Percentiles rank a stretch among this genome's conserved stretches.
Evolutionary conservation across 1,284 basidiomycete genomes (phyloP).

Genomic region (Papiliotrema laurentii): DNA sequence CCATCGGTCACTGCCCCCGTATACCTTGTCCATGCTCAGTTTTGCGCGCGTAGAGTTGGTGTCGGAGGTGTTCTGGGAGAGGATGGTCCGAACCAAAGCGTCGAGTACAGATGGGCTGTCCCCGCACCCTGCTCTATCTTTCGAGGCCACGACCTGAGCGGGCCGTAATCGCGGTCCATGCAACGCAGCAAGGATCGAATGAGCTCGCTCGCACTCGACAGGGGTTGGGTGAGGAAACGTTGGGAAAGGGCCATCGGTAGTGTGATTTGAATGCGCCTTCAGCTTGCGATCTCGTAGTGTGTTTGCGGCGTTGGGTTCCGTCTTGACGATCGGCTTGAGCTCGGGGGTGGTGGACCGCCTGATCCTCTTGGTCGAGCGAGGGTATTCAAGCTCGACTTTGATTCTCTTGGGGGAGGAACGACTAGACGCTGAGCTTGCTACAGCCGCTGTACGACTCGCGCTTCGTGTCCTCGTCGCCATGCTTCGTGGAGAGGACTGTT

Average conservation of each 20-base stretch:
- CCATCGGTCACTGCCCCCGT: conserved; percentile 60
- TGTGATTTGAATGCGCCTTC: background rate
- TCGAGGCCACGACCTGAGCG: conserved; percentile 48
- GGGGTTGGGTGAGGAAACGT: conserved; percentile 55
- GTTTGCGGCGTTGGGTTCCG: background rate
- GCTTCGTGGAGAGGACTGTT: too few relatives aligned
- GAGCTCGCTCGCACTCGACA: conserved; percentile 53
- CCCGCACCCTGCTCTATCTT: conserved; percentile 51
- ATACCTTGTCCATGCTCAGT: conserved; percentile 55
- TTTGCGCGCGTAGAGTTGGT: conserved; percentile 65
- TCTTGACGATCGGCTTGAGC: background rate
- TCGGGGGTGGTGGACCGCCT: too few relatives aligned
- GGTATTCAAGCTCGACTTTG: too few relatives aligned
- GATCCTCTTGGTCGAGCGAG: too few relatives aligned
- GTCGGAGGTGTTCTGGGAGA: conserved; percentile 68
- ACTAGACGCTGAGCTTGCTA: too few relatives aligned
- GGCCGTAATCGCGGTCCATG: conserved; percentile 45
- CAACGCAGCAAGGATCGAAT: conserved; percentile 50
- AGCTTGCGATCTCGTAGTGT: conserved; percentile 1
- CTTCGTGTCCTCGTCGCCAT: too few relatives aligned
- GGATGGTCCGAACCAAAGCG: conserved; percentile 64
- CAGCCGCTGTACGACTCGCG: too few relatives aligned
- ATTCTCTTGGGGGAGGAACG: too few relatives aligned
- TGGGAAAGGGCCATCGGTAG: conserved; percentile 55
- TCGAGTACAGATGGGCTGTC: conserved; percentile 63